Conservation (phyloP, 2,329 filamentous ascomycete species). For the Fusarium sublunatum region DNA sequence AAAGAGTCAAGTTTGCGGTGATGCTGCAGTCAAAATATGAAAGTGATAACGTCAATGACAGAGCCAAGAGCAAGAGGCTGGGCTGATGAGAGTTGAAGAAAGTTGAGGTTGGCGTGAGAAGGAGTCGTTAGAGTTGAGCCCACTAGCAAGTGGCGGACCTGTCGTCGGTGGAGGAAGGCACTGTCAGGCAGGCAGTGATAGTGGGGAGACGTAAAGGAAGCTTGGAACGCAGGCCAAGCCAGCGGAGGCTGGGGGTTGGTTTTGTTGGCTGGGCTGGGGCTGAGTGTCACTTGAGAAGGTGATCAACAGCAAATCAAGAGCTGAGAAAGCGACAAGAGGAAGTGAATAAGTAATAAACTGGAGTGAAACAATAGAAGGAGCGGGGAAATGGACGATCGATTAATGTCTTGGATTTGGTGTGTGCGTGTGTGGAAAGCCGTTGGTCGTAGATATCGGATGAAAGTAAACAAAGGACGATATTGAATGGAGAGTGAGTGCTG, state of each 20-base stretch:
- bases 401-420: conserved; percentile 30
- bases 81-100: conserved; percentile 8
- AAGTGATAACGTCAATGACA: conserved; percentile 19
- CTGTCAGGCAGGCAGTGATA: neutral
- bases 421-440: conserved; percentile 20
- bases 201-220: conserved; percentile 9
- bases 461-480: conserved; percentile 33
- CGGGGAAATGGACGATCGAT: conserved; percentile 33
- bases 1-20: conserved; percentile 7
- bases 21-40: conserved; percentile 17
- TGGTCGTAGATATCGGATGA: conserved; percentile 7
- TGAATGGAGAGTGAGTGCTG: conserved; percentile 1
- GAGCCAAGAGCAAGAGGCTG: conserved; percentile 30
- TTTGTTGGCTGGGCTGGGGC: conserved; percentile 19
- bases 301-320: conserved; percentile 13
- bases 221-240: conserved; percentile 37
- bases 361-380: conserved; percentile 34
- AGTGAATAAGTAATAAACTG: conserved; percentile 1
- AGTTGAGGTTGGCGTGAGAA: conserved; percentile 24
- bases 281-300: conserved; percentile 10
- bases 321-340: neutral
- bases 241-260: conserved; percentile 29
- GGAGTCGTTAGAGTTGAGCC: conserved; percentile 32
- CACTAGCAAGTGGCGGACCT: conserved; percentile 36
- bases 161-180: conserved; percentile 37